Conservation (phyloP, 176 grass and related monocot genomes). For the Cocos nucifera region DNA sequence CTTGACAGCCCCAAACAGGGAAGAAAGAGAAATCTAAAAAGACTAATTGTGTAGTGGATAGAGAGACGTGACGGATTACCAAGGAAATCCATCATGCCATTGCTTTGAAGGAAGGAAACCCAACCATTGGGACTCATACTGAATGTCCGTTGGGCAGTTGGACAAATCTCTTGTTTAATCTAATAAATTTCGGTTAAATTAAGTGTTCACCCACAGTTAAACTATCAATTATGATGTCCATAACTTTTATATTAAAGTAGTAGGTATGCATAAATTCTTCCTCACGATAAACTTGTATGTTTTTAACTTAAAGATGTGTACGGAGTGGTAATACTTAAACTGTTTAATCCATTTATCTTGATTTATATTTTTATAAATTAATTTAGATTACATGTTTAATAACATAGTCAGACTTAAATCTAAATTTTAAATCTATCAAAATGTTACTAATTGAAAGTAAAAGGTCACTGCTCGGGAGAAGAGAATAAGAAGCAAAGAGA, state of each 20-base stretch:
- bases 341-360: too few relatives aligned
- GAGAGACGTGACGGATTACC: conserved; percentile 9
- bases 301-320: too few relatives aligned
- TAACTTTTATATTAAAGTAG: too few relatives aligned
- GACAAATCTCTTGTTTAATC: not conserved
- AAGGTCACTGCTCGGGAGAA: not conserved
- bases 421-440: too few relatives aligned
- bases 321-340: too few relatives aligned
- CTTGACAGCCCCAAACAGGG: not conserved
- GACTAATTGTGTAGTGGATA: conserved; percentile 10
- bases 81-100: conserved; percentile 13
- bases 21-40: conserved; percentile 17
- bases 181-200: too few relatives aligned
- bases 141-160: not conserved
- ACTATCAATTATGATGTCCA: too few relatives aligned
- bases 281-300: not conserved
- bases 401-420: too few relatives aligned
- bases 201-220: not conserved
- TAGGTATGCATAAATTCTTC: not conserved
- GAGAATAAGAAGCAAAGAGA: not conserved
- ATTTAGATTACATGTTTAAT: too few relatives aligned
- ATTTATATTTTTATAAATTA: too few relatives aligned
- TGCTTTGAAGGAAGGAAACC: conserved; percentile 13
- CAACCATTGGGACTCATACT: conserved; percentile 1
- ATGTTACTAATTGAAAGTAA: not conserved